Conservation (phyloP, 2,329 filamentous ascomycete species). For the Chalaropsis ovoidea region DNA sequence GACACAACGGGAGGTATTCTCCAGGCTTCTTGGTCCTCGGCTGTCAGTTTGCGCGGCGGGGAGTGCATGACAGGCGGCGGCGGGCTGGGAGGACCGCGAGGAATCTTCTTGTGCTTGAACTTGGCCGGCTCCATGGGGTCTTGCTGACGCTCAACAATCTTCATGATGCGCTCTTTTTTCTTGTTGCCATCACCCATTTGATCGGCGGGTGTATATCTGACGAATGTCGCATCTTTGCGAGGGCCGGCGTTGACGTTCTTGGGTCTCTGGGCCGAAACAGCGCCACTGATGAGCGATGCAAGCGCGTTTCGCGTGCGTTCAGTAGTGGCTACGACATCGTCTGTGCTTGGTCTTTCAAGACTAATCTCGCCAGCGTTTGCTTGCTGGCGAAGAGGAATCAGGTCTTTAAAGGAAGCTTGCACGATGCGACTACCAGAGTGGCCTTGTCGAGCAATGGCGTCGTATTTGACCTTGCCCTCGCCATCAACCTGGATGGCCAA, state of each 20-base stretch:
- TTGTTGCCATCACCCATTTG: slow-evolving; percentile 85
- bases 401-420: slow-evolving; percentile 90
- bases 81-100: slow-evolving; percentile 79
- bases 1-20: slow-evolving; percentile 77
- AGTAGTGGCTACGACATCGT: slow-evolving; percentile 72
- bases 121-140: slow-evolving; percentile 97
- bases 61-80: slow-evolving; percentile 93
- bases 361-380: slow-evolving; percentile 89
- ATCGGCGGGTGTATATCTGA: slow-evolving; percentile 88
- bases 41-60: slow-evolving; percentile 86
- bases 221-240: slow-evolving; percentile 79
- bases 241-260: slow-evolving; percentile 83
- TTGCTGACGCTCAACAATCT: slow-evolving; percentile 87
- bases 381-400: slow-evolving; percentile 86
- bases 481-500: slow-evolving; percentile 84
- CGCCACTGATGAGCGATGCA: slow-evolving; percentile 69
- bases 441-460: slow-evolving; percentile 83
- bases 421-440: slow-evolving; percentile 76
- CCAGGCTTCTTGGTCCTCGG: slow-evolving; percentile 95
- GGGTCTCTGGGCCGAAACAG: slow-evolving; percentile 84
- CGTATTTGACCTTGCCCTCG: slow-evolving; percentile 91
- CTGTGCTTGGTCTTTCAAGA: slow-evolving; percentile 70
- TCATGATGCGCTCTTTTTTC: slow-evolving; percentile 94
- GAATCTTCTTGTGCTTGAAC: slow-evolving; percentile 98
- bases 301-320: slow-evolving; percentile 83